Base-by-base conservation (phyloP, 306 rosid species). In the Luffa aegyptiaca region DNA sequence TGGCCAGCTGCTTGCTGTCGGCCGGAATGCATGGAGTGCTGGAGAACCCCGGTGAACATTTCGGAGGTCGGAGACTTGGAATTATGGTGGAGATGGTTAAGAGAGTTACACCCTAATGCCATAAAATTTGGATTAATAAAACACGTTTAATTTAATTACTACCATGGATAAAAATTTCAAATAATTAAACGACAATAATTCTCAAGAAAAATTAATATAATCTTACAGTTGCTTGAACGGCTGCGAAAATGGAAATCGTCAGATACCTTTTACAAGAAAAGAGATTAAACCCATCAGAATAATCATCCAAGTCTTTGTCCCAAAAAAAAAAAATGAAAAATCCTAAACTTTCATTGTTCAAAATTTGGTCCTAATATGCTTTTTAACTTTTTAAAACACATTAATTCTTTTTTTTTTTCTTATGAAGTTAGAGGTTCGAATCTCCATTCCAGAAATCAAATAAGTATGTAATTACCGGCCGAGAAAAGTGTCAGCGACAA, bases 191-290 rank as follows among this genome's bases (percentile, higher is more conserved):
- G 16, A 16, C 26, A 56, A 56, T 1, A 18, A 48, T 2, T 18
- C 35, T 57, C 33, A 10, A 21, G 16, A 59, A 7, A 72, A 31
- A 74, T 8, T 31, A 3, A 31, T 45, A 44, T 3, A 49, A 46
- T 66, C 92, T 90, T 90, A 95, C 98, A 11, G 80, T 84, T 79
- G 97, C 97, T 90, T 95, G 98, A 52, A 95, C 85, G 1, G 90
- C 81, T 11, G 92, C 92, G 64, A 94, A 95, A 79, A 95, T 85
- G 61, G 97, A 88, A 51, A 95, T 90, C 10, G 97, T 95, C 62
- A 87, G 93, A 82, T 95, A 95, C 83, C 98, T 94, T 80, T 52
- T 2, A 8, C 68, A 72, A 53, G 4, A 31, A 68, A 39, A 39
- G 20, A 46, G 12, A 62, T 13, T 8, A 41, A 46, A 33, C 13